A percentile compares a stretch with the other conserved stretches of the same genome.
Evolutionary conservation across 768 basidiomycete genomes (phyloP).

Genomic region (Psilocybe azurescens): DNA sequence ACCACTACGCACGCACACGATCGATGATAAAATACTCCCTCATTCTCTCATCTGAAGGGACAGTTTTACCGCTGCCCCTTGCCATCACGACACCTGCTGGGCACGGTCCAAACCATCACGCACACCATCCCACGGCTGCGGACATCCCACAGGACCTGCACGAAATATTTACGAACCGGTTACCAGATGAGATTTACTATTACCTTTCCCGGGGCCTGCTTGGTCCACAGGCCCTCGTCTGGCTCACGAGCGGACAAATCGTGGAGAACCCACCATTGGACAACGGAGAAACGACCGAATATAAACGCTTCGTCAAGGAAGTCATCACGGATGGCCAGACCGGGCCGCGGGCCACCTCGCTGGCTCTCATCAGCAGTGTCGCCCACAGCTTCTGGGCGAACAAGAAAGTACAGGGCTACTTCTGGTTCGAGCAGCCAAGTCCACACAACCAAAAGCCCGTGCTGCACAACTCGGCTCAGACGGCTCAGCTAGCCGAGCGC

Average conservation of each 20-base stretch:
- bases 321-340: constrained; percentile 95
- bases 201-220: constrained; percentile 93
- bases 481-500: constrained; percentile 85
- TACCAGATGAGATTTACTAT: constrained; percentile 97
- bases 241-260: constrained; percentile 89
- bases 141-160: constrained; percentile 93
- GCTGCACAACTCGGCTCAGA: constrained; percentile 77
- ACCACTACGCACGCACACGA: constrained; percentile 87
- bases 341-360: constrained; percentile 87
- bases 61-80: constrained; percentile 81
- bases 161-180: constrained; percentile 91
- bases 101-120: constrained; percentile 59
- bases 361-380: constrained; percentile 87
- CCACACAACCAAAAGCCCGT: constrained; percentile 61
- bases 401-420: constrained; percentile 71
- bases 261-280: constrained; percentile 89
- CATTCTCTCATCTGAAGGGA: constrained; percentile 87
- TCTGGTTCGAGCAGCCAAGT: constrained; percentile 75
- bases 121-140: constrained; percentile 75
- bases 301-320: constrained; percentile 93
- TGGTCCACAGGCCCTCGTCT: constrained; percentile 89
- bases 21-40: constrained; percentile 93
- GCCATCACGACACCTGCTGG: constrained; percentile 57
- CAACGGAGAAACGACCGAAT: constrained; percentile 95
- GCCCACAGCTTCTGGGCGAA: constrained; percentile 82